Evolutionary conservation across 2,329 filamentous ascomycete genomes (phyloP).

Genomic region (Clonostachys chloroleuca): DNA sequence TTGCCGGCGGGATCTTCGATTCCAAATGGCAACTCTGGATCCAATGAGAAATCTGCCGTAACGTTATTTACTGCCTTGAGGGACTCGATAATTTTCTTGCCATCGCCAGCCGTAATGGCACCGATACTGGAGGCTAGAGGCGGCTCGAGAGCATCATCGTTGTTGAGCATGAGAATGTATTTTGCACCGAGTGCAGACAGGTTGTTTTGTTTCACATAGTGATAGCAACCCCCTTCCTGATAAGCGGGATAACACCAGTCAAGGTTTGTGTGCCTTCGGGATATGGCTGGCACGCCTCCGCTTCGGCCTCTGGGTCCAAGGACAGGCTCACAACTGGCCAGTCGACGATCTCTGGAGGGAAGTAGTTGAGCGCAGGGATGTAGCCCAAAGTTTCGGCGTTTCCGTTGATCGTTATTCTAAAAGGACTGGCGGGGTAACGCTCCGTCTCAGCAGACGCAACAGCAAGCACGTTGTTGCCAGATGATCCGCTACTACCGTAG

Average conservation of each 20-base stretch:
- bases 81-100: conserved; percentile 15
- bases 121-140: not conserved
- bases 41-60: conserved; percentile 18
- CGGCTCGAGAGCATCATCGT: not conserved
- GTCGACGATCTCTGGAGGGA: conserved; percentile 25
- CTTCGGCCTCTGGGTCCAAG: conserved; percentile 13
- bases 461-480: conserved; percentile 32
- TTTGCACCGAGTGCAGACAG: conserved; percentile 14
- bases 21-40: conserved; percentile 12
- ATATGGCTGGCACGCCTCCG: conserved; percentile 17
- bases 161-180: conserved; percentile 8
- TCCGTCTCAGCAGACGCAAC: conserved; percentile 33
- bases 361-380: conserved; percentile 23
- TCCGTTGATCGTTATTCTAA: conserved; percentile 17
- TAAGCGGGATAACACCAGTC: conserved; percentile 14
- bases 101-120: conserved; percentile 9
- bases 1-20: conserved; percentile 11
- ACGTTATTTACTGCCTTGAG: conserved; percentile 15
- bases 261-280: conserved; percentile 10
- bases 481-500: conserved; percentile 27
- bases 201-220: conserved; percentile 14
- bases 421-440: conserved; percentile 17
- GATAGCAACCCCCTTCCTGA: conserved; percentile 21
- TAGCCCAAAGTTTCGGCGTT: conserved; percentile 17
- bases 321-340: conserved; percentile 18